A percentile compares a stretch with the other conserved stretches of the same genome.
phyloP scores from a whole-genome alignment of 2,329 filamentous ascomycete species.

The Salinomyces thailandicus region DNA sequence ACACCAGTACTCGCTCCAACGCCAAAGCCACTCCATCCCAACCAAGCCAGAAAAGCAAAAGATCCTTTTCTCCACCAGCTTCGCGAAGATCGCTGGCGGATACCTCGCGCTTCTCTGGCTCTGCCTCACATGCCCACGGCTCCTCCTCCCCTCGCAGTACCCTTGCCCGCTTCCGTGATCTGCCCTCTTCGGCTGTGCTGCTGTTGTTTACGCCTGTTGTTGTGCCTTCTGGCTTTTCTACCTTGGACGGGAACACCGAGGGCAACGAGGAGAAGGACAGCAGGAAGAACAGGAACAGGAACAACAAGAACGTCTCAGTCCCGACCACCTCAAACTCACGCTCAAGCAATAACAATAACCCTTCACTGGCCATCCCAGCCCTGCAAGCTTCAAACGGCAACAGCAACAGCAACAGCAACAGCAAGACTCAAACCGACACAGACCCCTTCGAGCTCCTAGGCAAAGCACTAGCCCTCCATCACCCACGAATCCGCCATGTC shows the following conservation, averaged over 20 bases:
- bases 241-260: slow-evolving; percentile 24
- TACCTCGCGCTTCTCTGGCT: slow-evolving; percentile 3
- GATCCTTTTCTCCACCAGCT: no score
- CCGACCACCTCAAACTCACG: slow-evolving; percentile 1
- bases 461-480: slow-evolving; percentile 48
- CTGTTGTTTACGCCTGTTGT: slow-evolving; percentile 37
- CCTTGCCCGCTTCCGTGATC: slow-evolving; percentile 20
- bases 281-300: no score
- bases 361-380: background rate
- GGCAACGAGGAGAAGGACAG: slow-evolving; percentile 15
- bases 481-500: slow-evolving; percentile 56
- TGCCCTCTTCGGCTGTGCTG: slow-evolving; percentile 31
- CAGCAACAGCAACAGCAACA: no score
- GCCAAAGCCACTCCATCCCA: no score
- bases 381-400: no score
- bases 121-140: no score
- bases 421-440: slow-evolving; percentile 23
- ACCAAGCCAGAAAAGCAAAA: no score
- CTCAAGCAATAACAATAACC: no score
- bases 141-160: background rate
- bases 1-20: slow-evolving; percentile 1
- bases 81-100: no score
- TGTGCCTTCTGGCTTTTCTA: slow-evolving; percentile 9
- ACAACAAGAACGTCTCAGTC: no score
- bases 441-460: slow-evolving; percentile 68